phyloP scores from a whole-genome alignment of 805 yeast genomes.

The Starmerella geochares region DNA sequence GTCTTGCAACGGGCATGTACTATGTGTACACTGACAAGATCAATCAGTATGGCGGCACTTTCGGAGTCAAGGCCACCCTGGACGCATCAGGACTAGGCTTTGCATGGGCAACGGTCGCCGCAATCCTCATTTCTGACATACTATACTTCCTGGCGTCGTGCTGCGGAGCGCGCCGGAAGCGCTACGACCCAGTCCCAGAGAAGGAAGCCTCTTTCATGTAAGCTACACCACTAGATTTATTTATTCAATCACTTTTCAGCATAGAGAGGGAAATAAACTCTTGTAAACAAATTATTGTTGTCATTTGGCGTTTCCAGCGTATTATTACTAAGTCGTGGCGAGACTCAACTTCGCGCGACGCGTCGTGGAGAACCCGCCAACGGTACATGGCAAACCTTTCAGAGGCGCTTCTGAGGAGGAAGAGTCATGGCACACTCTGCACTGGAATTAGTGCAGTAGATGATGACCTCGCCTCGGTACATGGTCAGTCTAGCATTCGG shows the following conservation, averaged over 20 bases:
- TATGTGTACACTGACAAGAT: constrained; percentile 41
- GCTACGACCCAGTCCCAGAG: constrained; percentile 19
- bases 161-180: constrained; percentile 32
- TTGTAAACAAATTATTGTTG: no score
- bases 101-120: constrained; percentile 54
- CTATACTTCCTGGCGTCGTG: constrained; percentile 38
- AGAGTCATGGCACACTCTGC: neutral
- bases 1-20: constrained; percentile 55
- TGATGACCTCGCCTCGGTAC: constrained; percentile 9
- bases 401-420: neutral
- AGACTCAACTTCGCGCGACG: no score
- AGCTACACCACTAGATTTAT: neutral
- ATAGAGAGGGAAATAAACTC: no score
- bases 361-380: neutral
- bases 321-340: no score
- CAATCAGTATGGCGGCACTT: constrained; percentile 39
- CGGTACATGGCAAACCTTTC: constrained; percentile 13
- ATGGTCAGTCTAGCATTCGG: neutral
- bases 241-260: no score
- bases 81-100: constrained; percentile 45
- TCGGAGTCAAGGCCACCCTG: constrained; percentile 48
- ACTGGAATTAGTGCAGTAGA: constrained; percentile 15
- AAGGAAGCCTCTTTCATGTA: constrained; percentile 9
- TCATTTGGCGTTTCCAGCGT: no score
- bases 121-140: constrained; percentile 36